Evolutionary conservation across 768 basidiomycete genomes (phyloP).

Genomic region (Amanita fuliginea): DNA sequence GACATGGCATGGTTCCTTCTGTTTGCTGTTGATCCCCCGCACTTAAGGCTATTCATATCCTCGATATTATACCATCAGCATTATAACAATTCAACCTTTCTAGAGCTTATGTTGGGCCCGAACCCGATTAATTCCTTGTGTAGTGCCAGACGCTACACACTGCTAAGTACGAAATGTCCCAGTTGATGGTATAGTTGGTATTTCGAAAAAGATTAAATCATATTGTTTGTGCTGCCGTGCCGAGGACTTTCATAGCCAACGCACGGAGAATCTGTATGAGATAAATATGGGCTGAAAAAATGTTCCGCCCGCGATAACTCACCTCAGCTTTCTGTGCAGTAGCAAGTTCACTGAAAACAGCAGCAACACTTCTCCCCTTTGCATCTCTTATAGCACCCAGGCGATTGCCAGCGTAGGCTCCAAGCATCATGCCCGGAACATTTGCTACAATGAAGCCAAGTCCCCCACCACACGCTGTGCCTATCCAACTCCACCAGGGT

Average conservation of each 20-base stretch:
- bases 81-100: background rate
- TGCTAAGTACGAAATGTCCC: background rate
- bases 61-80: background rate
- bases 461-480: slow-evolving; percentile 62
- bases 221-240: slow-evolving; percentile 35
- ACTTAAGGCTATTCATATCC: background rate
- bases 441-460: slow-evolving; percentile 59
- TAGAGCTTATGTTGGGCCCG: background rate
- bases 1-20: background rate
- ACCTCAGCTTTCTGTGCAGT: slow-evolving; percentile 84
- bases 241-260: slow-evolving; percentile 74
- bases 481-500: slow-evolving; percentile 72
- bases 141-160: too few species aligned
- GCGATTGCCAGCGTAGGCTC: slow-evolving; percentile 82
- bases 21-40: background rate
- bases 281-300: background rate
- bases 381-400: slow-evolving; percentile 87
- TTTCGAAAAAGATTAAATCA: background rate
- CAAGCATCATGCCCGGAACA: slow-evolving; percentile 76
- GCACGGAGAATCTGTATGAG: slow-evolving; percentile 60
- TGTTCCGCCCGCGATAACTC: slow-evolving; percentile 10
- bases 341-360: slow-evolving; percentile 73
- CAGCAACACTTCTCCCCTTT: slow-evolving; percentile 87
- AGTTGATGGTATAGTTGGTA: background rate
- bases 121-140: too few species aligned